phyloP scores from a whole-genome alignment of 1,284 basidiomycete species.

The Ganoderma lingzhi region DNA sequence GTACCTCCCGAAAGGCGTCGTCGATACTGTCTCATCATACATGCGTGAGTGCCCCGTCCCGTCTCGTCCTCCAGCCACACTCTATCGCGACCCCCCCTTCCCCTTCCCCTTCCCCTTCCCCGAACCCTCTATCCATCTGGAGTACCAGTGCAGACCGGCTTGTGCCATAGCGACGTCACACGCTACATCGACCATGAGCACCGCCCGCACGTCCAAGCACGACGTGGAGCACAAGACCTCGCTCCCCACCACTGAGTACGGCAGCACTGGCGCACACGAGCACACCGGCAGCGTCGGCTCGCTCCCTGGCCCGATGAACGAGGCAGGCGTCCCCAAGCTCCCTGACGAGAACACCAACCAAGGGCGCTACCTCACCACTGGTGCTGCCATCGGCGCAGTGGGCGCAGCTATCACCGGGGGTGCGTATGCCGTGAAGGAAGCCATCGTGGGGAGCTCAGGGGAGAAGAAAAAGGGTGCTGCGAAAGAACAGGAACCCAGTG shows the following conservation, averaged over 20 bases:
- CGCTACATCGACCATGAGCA: constrained; percentile 24
- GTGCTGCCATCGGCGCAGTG: constrained; percentile 22
- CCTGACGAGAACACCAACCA: constrained; percentile 46
- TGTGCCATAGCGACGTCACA: constrained; percentile 19
- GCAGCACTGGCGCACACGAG: constrained; percentile 40
- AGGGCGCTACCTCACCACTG: constrained; percentile 26
- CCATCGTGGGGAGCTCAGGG: constrained; percentile 3
- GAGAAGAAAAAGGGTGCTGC: not conserved
- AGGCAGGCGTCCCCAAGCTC: constrained; percentile 48
- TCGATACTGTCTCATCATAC: constrained; percentile 39
- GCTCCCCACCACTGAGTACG: constrained; percentile 38
- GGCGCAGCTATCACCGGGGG: constrained; percentile 22
- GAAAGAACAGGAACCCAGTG: not conserved
- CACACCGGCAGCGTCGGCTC: constrained; percentile 47
- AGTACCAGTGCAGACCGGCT: not conserved
- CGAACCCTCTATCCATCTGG: not conserved
- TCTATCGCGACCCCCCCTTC: too few species aligned
- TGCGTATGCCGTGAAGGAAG: constrained; percentile 26
- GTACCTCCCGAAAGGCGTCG: constrained; percentile 38
- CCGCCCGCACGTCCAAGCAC: constrained; percentile 37
- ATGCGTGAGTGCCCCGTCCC: constrained; percentile 36
- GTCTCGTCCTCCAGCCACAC: not conserved
- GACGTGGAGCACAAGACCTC: constrained; percentile 39
- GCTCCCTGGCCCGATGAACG: constrained; percentile 46
- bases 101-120: too few species aligned